phyloP scores from a whole-genome alignment of 768 basidiomycete species.

The Scleroderma bovista region DNA sequence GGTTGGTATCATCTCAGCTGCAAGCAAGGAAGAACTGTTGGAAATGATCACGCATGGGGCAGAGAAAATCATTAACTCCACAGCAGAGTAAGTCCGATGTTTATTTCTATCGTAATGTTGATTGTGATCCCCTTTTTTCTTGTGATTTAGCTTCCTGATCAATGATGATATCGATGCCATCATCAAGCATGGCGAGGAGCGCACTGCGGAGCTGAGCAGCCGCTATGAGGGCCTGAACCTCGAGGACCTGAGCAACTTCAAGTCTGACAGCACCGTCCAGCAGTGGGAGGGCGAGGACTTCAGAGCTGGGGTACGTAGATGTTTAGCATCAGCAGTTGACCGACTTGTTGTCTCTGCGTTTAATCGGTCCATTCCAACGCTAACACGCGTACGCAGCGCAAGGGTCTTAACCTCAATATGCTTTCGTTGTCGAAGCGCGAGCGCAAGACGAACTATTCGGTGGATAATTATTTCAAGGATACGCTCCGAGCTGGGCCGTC shows the following conservation, averaged over 20 bases:
- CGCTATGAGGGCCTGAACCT: constrained; percentile 92
- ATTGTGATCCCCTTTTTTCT: neutral
- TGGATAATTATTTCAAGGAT: constrained; percentile 94
- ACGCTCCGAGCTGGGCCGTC: constrained; percentile 74
- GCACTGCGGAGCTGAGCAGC: constrained; percentile 80
- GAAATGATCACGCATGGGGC: constrained; percentile 99
- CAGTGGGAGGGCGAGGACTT: constrained; percentile 98
- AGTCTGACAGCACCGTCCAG: constrained; percentile 84
- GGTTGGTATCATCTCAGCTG: constrained; percentile 41
- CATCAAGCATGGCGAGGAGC: constrained; percentile 85
- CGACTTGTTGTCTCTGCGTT: too few species aligned
- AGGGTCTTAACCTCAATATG: constrained; percentile 67
- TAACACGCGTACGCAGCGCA: constrained; percentile 39
- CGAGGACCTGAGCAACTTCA: constrained; percentile 96
- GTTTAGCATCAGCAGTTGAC: neutral
- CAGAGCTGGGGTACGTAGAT: constrained; percentile 55
- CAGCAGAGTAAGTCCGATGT: constrained; percentile 52
- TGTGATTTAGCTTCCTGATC: constrained; percentile 51
- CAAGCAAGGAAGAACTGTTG: constrained; percentile 91
- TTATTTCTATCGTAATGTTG: neutral
- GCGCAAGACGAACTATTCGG: constrained; percentile 89
- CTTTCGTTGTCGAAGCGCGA: constrained; percentile 90
- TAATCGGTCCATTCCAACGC: too few species aligned
- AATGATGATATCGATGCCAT: constrained; percentile 94
- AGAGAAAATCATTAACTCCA: constrained; percentile 88